A percentile compares a stretch with the other conserved stretches of the same genome.
phyloP scores from a whole-genome alignment of 148 eudicot species.

The Polygonum aviculare region DNA sequence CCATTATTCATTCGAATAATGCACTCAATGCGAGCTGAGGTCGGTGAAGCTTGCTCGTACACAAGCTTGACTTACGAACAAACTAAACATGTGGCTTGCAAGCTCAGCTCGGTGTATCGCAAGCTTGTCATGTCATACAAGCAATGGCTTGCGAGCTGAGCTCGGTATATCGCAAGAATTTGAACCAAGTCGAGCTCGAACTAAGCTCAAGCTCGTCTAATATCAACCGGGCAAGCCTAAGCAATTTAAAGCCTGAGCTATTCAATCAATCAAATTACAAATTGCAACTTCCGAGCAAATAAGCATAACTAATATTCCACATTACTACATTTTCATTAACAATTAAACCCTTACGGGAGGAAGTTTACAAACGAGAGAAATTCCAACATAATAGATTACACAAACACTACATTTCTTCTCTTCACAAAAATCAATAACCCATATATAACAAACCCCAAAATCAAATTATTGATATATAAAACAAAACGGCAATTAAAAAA shows the following conservation, averaged over 20 bases:
- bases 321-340: not conserved
- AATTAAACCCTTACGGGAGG: not conserved
- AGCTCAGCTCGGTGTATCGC: no score
- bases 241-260: no score
- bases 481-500: not conserved
- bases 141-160: no score
- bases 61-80: no score
- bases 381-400: not conserved
- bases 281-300: not conserved
- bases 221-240: no score
- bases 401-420: no score
- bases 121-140: no score
- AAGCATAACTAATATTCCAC: not conserved
- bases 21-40: not conserved
- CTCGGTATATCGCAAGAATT: no score
- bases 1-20: not conserved
- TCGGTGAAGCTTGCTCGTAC: no score
- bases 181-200: no score
- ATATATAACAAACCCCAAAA: not conserved
- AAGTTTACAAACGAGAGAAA: not conserved
- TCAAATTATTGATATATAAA: not conserved
- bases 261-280: not conserved
- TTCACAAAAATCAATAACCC: not conserved
- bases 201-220: no score
- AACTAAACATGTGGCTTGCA: no score